phyloP scores from a whole-genome alignment of 805 yeast genomes.

The Cyberlindnera maritima region DNA sequence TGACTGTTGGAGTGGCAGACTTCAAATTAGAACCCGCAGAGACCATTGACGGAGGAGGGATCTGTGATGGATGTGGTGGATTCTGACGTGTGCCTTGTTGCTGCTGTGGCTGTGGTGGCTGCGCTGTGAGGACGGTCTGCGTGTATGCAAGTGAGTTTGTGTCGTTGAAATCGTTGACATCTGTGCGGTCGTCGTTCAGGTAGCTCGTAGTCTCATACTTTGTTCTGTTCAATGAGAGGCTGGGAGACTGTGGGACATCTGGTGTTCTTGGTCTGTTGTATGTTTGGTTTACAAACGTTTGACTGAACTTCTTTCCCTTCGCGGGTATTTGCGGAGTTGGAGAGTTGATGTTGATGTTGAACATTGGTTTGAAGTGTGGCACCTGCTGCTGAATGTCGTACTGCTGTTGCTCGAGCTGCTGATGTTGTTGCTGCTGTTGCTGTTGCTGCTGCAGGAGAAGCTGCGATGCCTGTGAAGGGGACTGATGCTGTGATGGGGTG shows the following conservation, averaged over 20 bases:
- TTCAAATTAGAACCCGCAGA: neutral
- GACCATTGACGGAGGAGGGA: constrained; percentile 7
- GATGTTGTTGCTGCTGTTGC: constrained; percentile 5
- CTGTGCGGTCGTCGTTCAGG: constrained; percentile 23
- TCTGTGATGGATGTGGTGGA: constrained; percentile 6
- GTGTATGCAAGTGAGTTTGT: constrained; percentile 18
- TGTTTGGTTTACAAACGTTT: constrained; percentile 17
- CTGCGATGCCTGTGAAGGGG: constrained; percentile 7
- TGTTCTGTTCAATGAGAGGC: constrained; percentile 14
- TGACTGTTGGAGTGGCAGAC: constrained; percentile 5
- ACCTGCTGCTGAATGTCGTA: constrained; percentile 12
- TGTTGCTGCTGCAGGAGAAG: constrained; percentile 1
- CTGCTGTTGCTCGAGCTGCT: constrained; percentile 4
- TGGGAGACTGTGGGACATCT: constrained; percentile 18
- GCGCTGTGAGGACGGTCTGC: constrained; percentile 13
- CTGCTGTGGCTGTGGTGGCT: constrained; percentile 3
- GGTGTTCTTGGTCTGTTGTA: constrained; percentile 16
- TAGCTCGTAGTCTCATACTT: constrained; percentile 18
- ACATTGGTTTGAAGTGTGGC: constrained; percentile 15
- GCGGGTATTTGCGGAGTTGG: constrained; percentile 7
- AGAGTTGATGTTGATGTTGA: constrained; percentile 5
- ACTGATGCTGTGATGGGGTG: constrained; percentile 3
- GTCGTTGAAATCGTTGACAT: constrained; percentile 20
- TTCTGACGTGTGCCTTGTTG: constrained; percentile 5
- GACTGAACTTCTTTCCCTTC: constrained; percentile 16